A percentile compares a stretch with the other conserved stretches of the same genome.
These are phyloP conservation scores for Myxozyma vanderwaltii DNA, from an alignment of 805 yeast species.

Conservation along the genomic window DNA sequence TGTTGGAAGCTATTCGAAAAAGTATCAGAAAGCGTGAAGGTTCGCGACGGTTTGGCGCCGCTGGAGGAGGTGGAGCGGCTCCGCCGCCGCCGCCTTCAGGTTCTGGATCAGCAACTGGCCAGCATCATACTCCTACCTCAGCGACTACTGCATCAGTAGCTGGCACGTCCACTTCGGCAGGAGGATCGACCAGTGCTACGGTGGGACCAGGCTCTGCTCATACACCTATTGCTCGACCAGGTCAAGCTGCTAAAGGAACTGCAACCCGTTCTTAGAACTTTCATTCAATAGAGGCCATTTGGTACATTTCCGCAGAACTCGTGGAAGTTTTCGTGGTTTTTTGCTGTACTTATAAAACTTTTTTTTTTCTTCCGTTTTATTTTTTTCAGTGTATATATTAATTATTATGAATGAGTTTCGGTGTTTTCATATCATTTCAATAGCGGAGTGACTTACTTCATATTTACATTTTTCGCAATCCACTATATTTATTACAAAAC, in stretches of 20 bases:
- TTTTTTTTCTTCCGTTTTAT: too few relatives aligned
- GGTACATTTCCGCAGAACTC: too few relatives aligned
- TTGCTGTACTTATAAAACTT: slow-evolving; percentile 1
- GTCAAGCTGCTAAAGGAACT: background rate
- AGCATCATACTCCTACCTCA: background rate
- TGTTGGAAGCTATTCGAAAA: slow-evolving; percentile 94
- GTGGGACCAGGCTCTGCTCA: background rate
- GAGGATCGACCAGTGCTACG: background rate
- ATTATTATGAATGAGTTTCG: too few relatives aligned
- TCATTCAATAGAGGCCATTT: too few relatives aligned
- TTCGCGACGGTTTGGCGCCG: slow-evolving; percentile 16
- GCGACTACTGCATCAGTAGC: background rate
- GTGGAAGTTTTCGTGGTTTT: too few relatives aligned
- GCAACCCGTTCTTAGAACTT: background rate
- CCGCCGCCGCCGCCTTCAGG: slow-evolving; percentile 1
- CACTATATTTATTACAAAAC: background rate
- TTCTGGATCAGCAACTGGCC: background rate
- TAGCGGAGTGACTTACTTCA: too few relatives aligned
- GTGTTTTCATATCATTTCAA: too few relatives aligned
- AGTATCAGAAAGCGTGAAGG: slow-evolving; percentile 82
- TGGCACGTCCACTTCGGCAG: background rate
- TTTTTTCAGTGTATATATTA: too few relatives aligned
- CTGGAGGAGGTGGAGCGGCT: slow-evolving; percentile 4
- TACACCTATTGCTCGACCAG: too few relatives aligned
- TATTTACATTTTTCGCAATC: too few relatives aligned